Conservation (phyloP, 129 eudicot genomes). For the Tagetes erecta region DNA sequence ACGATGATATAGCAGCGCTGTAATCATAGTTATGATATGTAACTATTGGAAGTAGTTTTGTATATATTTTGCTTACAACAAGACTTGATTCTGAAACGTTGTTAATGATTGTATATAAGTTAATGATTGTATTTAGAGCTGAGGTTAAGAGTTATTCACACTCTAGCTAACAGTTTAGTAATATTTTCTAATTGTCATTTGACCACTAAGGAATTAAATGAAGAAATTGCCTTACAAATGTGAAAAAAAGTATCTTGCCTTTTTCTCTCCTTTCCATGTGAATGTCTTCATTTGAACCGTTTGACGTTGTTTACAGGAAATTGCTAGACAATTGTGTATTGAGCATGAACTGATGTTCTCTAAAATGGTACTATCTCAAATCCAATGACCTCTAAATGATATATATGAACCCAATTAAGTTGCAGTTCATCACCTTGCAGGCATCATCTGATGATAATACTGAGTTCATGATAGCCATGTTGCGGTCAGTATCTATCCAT, state of each 20-base stretch:
- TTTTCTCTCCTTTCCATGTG: not conserved
- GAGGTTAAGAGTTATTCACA: not conserved
- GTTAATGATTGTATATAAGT: not conserved
- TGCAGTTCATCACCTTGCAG: slow-evolving; percentile 40
- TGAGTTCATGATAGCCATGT: slow-evolving; percentile 78
- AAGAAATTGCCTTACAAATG: not conserved
- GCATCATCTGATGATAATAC: slow-evolving; percentile 96
- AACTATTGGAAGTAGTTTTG: not conserved
- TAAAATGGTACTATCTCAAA: slow-evolving; percentile 61
- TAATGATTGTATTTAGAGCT: not conserved
- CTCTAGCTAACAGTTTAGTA: not conserved
- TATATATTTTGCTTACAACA: not conserved
- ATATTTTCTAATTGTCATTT: not conserved
- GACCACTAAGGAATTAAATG: not conserved
- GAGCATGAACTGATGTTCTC: slow-evolving; percentile 81
- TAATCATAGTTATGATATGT: not conserved
- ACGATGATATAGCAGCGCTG: not conserved
- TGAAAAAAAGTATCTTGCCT: not conserved
- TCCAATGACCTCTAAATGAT: slow-evolving; percentile 14
- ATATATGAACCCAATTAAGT: not conserved
- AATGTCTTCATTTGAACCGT: not conserved
- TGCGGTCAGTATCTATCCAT: slow-evolving; percentile 48
- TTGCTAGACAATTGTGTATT: slow-evolving; percentile 74
- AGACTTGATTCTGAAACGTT: not conserved
- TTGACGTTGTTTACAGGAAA: slow-evolving; percentile 60